These are phyloP conservation scores for Monosporozyma aerobia DNA, from an alignment of 805 yeast genomes.

Conservation along the genomic window DNA sequence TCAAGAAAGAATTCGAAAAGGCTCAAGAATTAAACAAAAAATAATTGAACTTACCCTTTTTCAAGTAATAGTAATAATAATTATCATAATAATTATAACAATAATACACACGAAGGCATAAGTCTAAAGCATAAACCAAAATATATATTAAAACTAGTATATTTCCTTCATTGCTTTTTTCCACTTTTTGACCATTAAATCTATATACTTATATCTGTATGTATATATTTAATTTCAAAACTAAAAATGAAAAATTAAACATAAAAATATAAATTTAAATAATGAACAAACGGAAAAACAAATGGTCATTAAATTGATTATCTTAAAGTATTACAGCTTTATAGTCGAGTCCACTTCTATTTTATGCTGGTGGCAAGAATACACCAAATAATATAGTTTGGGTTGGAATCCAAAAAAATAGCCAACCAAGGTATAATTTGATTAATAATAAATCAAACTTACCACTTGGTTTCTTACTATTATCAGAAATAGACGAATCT, in stretches of 20 bases:
- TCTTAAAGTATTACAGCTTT: too few species aligned
- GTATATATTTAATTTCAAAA: background rate
- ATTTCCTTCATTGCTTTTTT: background rate
- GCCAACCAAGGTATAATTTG: constrained; percentile 37
- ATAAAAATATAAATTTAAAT: background rate
- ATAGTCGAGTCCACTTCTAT: background rate
- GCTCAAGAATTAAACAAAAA: constrained; percentile 66
- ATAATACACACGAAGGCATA: background rate
- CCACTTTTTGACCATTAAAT: background rate
- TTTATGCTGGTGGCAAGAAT: constrained; percentile 89
- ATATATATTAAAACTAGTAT: background rate
- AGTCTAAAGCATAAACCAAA: background rate
- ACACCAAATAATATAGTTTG: constrained; percentile 70
- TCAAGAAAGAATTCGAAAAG: constrained; percentile 83
- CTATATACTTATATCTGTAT: background rate
- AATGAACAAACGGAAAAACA: too few species aligned
- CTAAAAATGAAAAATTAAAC: background rate
- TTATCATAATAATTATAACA: too few species aligned
- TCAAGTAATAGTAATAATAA: background rate
- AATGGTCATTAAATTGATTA: background rate
- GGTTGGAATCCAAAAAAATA: constrained; percentile 51
- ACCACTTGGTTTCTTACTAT: constrained; percentile 4
- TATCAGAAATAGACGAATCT: constrained; percentile 9
- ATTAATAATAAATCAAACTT: constrained; percentile 21
- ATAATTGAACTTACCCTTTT: background rate